A percentile compares a stretch with the other conserved stretches of the same genome.
These are phyloP conservation scores for Pinus tabuliformis DNA, from an alignment of 75 land plant species.

Conservation along the genomic window DNA sequence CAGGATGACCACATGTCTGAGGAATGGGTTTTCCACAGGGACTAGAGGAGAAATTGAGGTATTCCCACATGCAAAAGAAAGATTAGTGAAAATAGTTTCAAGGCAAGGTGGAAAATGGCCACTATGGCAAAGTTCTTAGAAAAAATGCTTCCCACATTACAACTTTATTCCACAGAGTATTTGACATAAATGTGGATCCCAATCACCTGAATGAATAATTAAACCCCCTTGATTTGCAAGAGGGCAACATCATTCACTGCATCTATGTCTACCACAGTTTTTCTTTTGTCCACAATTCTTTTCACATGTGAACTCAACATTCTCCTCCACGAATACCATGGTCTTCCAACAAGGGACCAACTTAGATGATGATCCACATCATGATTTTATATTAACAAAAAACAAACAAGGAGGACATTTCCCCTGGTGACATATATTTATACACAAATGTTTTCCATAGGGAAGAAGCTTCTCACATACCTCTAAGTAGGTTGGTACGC, in stretches of 20 bases:
- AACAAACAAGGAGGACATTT: conserved; percentile 67
- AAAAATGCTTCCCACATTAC: conserved; percentile 80
- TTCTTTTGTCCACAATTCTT: conserved; percentile 86
- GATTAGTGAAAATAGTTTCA: conserved; percentile 84
- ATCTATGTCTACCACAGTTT: conserved; percentile 93
- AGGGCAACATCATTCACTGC: conserved; percentile 83
- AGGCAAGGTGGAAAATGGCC: conserved; percentile 95
- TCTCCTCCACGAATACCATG: conserved; percentile 5
- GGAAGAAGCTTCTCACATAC: too few species aligned
- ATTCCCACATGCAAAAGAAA: conserved; percentile 93
- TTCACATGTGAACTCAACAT: conserved; percentile 57
- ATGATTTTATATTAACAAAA: conserved; percentile 73
- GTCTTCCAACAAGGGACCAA: conserved; percentile 63
- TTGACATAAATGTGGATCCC: conserved; percentile 79
- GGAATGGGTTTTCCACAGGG: conserved; percentile 88
- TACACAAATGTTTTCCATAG: conserved; percentile 52
- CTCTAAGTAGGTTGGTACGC: too few species aligned
- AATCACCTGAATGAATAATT: conserved; percentile 19
- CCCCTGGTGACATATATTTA: conserved; percentile 65
- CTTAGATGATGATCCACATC: conserved; percentile 72
- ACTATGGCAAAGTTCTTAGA: conserved; percentile 77
- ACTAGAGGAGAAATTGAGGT: conserved; percentile 91
- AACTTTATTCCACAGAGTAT: conserved; percentile 86
- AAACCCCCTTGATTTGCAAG: conserved; percentile 26
- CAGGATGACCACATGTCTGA: conserved; percentile 87